Conservation (phyloP, 768 basidiomycete species). For the Suillus discolor region DNA sequence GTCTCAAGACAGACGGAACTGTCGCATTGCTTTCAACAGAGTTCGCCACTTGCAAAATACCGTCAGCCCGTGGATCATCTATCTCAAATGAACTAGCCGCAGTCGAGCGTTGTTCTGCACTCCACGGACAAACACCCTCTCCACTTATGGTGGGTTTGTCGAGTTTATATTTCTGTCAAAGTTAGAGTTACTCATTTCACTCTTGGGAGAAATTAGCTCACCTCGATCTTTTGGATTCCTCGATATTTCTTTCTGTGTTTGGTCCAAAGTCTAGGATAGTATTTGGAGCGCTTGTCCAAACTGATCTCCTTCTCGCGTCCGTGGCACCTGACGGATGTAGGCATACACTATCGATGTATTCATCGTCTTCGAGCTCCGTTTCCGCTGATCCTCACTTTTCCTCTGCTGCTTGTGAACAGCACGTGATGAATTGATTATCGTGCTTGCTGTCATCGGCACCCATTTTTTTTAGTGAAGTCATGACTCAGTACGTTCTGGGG, state of each 20-base stretch:
- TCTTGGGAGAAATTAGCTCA: constrained; percentile 14
- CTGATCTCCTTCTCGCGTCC: constrained; percentile 34
- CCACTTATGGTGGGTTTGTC: not conserved
- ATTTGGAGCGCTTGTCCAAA: constrained; percentile 34
- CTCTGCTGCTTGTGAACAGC: constrained; percentile 28
- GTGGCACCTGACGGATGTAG: constrained; percentile 30
- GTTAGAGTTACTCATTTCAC: constrained; percentile 8
- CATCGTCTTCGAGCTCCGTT: constrained; percentile 31
- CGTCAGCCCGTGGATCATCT: too few relatives aligned
- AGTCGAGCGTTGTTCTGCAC: too few relatives aligned
- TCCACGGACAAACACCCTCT: too few relatives aligned
- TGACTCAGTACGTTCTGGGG: not conserved
- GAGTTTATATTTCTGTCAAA: constrained; percentile 18
- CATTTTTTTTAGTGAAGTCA: too few relatives aligned
- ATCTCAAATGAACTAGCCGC: too few relatives aligned
- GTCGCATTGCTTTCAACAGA: too few relatives aligned
- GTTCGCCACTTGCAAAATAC: too few relatives aligned
- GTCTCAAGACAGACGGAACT: too few relatives aligned
- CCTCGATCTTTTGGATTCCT: constrained; percentile 26
- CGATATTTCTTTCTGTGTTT: constrained; percentile 36
- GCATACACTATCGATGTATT: constrained; percentile 24
- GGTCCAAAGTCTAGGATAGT: constrained; percentile 38
- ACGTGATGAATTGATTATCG: constrained; percentile 1
- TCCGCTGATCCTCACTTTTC: constrained; percentile 30
- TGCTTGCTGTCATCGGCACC: not conserved